Base-by-base conservation (phyloP, 345 rosid species). In the Camelina neglecta region DNA sequence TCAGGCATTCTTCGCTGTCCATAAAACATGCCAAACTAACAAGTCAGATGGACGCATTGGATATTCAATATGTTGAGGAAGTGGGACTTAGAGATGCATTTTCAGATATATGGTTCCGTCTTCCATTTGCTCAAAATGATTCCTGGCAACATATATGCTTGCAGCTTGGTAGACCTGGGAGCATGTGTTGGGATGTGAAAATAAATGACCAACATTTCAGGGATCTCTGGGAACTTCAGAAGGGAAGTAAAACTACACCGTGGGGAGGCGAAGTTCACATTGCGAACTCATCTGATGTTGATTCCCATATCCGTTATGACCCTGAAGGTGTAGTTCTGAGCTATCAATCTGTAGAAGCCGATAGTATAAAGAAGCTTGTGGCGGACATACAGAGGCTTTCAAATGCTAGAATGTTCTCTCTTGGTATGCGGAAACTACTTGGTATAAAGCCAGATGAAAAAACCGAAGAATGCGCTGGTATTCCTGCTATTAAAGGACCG, bases 81-180 rank as follows among this genome's bases (percentile, higher is more conserved):
- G 89, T 85, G 73, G 89, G 93, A 62, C 79, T 87, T 26, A 79
- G 86, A 82, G 89, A 81, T 76, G 88, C 88, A 50, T 89, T 93
- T 63, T 88, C 97, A 44, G 88, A 91, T 80, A 88, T 96, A 86
- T 93, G 98, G 99, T 96, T 96, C 79, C 86, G 93, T 24, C 92
- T 96, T 67, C 98, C 98, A 63, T 87, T 88, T 83, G 87, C 91
- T 42, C 79, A 84, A 42, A 90, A 84, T 15, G 87, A 88, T 86
- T 88, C 97, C 4, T 96, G 99, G 98, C 91, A 86, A 66, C 90
- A 86, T 68, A 91, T 96, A 74, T 91, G 99, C 87, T 84, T 96
- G 84, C 89, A 93, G 80, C 98, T 93, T 75, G 99, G 99, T 58
- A 89, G 92, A 77, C 97, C 97, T 65, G 99, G 98, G 87, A 91